Percentiles rank a stretch among this genome's conserved stretches.
These are phyloP conservation scores for Acacia acuminata DNA, from an alignment of 306 rosid species.

Conservation along the genomic window DNA sequence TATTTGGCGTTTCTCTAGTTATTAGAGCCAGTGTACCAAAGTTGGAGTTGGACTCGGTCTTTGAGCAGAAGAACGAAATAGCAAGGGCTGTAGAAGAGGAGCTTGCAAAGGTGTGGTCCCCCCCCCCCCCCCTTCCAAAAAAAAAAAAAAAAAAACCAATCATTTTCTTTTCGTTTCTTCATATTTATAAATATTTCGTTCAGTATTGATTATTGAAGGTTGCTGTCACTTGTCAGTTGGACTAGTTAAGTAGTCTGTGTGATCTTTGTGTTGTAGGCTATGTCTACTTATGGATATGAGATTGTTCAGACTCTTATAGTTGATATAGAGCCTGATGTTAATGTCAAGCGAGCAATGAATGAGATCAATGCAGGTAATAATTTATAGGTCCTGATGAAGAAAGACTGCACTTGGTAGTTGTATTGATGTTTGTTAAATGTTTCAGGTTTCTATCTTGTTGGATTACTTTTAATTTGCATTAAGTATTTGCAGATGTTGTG, in stretches of 20 bases:
- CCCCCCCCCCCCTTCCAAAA: neutral
- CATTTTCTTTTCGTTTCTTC: conserved; percentile 14
- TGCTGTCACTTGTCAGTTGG: neutral
- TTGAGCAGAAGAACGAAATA: conserved; percentile 71
- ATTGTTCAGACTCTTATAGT: conserved; percentile 75
- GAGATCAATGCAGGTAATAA: conserved; percentile 75
- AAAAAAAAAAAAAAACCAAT: no score
- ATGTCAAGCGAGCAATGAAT: conserved; percentile 70
- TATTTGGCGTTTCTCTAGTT: conserved; percentile 43
- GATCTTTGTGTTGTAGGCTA: conserved; percentile 46
- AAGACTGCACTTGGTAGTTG: conserved; percentile 1
- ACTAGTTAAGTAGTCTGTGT: conserved; percentile 11
- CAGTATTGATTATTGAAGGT: neutral
- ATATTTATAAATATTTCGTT: neutral
- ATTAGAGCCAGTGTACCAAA: conserved; percentile 73
- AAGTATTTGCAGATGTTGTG: neutral
- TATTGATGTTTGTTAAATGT: neutral
- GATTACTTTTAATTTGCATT: conserved; percentile 9
- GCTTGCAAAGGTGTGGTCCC: conserved; percentile 61
- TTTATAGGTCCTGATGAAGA: neutral
- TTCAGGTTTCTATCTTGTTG: neutral
- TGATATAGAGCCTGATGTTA: conserved; percentile 61
- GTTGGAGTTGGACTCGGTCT: conserved; percentile 65
- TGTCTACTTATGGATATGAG: conserved; percentile 66
- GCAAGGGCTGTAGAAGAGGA: conserved; percentile 68